A percentile compares a stretch with the other conserved stretches of the same genome.
phyloP scores from a whole-genome alignment of 257 asterid species.

The Echium plantagineum region DNA sequence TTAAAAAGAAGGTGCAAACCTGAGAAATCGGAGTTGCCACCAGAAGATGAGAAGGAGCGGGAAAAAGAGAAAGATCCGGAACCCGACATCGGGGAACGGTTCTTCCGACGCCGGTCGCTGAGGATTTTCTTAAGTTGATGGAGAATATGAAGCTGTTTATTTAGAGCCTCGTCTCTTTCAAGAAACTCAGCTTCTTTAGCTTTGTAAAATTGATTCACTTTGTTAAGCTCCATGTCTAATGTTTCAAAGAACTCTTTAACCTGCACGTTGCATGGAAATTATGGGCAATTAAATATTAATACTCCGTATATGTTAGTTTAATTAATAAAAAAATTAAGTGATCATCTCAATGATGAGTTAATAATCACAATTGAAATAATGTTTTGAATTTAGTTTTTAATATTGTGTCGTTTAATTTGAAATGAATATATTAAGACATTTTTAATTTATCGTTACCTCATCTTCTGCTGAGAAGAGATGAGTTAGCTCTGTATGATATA shows the following conservation, averaged over 20 bases:
- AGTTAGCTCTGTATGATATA: constrained; percentile 55
- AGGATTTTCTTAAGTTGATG: constrained; percentile 56
- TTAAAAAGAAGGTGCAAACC: constrained; percentile 33
- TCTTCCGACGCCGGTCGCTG: constrained; percentile 39
- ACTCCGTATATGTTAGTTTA: no score
- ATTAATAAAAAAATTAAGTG: no score
- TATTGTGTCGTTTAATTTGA: not conserved
- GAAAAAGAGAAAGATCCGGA: constrained; percentile 20
- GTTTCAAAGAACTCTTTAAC: constrained; percentile 35
- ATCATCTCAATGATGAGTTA: no score
- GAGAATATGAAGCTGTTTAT: constrained; percentile 63
- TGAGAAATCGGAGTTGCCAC: constrained; percentile 43
- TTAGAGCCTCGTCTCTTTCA: constrained; percentile 62
- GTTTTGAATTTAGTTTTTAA: no score
- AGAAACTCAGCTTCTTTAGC: constrained; percentile 65
- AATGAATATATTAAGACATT: not conserved
- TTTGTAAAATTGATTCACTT: constrained; percentile 65
- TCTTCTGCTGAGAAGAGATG: constrained; percentile 76
- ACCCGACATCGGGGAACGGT: constrained; percentile 8
- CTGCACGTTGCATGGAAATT: not conserved
- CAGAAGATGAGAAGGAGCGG: constrained; percentile 20
- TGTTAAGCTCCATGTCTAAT: constrained; percentile 62
- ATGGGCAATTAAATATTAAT: no score
- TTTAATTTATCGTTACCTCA: constrained; percentile 41
- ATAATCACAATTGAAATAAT: no score